phyloP scores from a whole-genome alignment of 139 green algal species.

The Coelastrella sp. region DNA sequence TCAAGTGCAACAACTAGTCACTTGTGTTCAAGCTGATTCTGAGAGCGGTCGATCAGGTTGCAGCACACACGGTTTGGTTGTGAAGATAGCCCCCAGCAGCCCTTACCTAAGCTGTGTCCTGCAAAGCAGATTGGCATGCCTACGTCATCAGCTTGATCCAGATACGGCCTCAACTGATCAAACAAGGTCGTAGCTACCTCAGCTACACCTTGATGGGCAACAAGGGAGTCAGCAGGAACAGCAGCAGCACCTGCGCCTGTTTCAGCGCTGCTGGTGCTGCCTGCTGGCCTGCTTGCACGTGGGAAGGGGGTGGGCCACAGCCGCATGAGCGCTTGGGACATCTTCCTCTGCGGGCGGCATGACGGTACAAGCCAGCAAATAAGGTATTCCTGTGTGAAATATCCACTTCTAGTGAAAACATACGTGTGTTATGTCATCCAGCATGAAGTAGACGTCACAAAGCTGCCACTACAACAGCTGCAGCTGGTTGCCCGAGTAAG shows the following conservation, averaged over 20 bases:
- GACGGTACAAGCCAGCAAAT: background rate
- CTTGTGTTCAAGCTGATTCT: background rate
- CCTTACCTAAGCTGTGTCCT: slow-evolving; percentile 63
- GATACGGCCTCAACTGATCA: slow-evolving; percentile 48
- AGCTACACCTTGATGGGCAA: slow-evolving; percentile 67
- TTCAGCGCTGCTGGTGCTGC: background rate
- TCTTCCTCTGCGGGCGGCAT: background rate
- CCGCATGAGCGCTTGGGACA: slow-evolving; percentile 62
- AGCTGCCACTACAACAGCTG: too few species aligned
- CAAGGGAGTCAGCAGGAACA: slow-evolving; percentile 24
- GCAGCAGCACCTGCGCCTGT: slow-evolving; percentile 18
- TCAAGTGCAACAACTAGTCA: too few species aligned
- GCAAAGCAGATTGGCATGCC: slow-evolving; percentile 62
- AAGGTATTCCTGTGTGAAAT: background rate
- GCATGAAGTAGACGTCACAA: too few species aligned
- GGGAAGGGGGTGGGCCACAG: slow-evolving; percentile 67
- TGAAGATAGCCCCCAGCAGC: background rate
- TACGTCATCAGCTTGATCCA: slow-evolving; percentile 47
- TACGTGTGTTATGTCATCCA: too few species aligned
- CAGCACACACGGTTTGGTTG: too few species aligned
- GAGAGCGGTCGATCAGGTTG: background rate
- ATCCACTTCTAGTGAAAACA: too few species aligned
- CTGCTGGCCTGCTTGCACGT: background rate
- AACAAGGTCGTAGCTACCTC: slow-evolving; percentile 53
- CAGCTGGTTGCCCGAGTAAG: too few species aligned